A percentile compares a stretch with the other conserved stretches of the same genome.
Evolutionary conservation across 495 filamentous ascomycete species (phyloP).

Genomic region (Pseudoneurospora amorphoporcata): DNA sequence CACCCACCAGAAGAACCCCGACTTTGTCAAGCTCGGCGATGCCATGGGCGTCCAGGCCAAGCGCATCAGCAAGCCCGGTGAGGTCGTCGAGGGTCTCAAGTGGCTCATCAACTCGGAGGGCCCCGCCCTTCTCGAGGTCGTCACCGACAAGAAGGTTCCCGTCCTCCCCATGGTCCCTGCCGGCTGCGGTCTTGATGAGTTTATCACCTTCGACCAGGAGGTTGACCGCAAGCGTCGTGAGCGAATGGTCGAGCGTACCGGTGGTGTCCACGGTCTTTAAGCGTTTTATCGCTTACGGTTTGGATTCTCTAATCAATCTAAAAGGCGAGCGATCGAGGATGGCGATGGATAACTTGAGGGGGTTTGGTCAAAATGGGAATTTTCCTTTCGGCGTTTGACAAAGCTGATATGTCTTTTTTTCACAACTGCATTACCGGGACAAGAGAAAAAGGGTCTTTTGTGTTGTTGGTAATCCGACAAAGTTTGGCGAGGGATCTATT

Average conservation of each 20-base stretch:
- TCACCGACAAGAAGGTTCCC: slow-evolving; percentile 83
- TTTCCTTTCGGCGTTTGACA: neutral
- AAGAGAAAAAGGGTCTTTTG: slow-evolving; percentile 5
- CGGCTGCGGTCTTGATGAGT: slow-evolving; percentile 82
- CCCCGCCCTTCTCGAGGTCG: slow-evolving; percentile 58
- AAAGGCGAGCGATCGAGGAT: neutral
- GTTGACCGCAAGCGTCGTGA: slow-evolving; percentile 57
- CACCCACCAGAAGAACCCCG: slow-evolving; percentile 81
- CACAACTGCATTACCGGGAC: slow-evolving; percentile 8
- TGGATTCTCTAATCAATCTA: neutral
- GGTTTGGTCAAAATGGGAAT: slow-evolving; percentile 3
- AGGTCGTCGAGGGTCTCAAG: slow-evolving; percentile 66
- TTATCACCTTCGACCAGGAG: slow-evolving; percentile 77
- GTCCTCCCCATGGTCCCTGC: slow-evolving; percentile 94
- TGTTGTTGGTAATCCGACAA: slow-evolving; percentile 1
- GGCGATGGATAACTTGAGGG: neutral
- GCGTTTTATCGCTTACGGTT: neutral
- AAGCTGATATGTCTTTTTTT: neutral
- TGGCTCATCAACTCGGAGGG: slow-evolving; percentile 82
- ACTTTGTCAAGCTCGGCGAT: slow-evolving; percentile 77
- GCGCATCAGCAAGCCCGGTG: slow-evolving; percentile 53
- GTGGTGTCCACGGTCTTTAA: slow-evolving; percentile 37
- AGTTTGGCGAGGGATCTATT: slow-evolving; percentile 8
- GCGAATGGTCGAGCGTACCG: slow-evolving; percentile 59
- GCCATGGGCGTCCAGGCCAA: slow-evolving; percentile 70